Base-by-base conservation (phyloP, 2,329 filamentous ascomycete genomes). In the Calonectria crousiana region DNA sequence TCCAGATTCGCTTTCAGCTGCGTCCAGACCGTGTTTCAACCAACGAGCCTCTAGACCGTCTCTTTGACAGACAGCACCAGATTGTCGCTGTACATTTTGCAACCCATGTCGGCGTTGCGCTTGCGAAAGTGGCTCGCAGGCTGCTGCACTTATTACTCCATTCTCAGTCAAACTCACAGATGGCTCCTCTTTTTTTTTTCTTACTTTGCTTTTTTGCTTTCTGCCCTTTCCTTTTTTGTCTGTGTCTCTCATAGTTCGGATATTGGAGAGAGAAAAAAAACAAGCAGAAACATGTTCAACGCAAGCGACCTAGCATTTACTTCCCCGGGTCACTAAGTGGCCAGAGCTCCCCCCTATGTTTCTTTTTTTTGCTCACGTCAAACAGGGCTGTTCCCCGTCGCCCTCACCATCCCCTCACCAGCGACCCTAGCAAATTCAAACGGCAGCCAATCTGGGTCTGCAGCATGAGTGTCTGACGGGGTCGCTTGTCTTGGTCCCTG, bases 371-470 rank as follows among this genome's bases (percentile, higher is more conserved):
- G 56, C 56, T 62, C 60, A 65, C 41, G 60, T 49, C 60, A 65
- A 65, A 65, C 60, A 65, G 60, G 60, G 60, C 41, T 65, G 41
- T 34, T 18, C 60, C 60, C 30, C 60, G 60, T 65, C 60, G 28
- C 60, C 60, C 23, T 65, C 60, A 65, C 60, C 60, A 65, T 65
- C 30, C 38, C 60, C 41, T 65, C 60, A 65, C 60, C 28, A 65
- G 6, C n/a, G 14, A 65, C 60, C 60, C 60, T 65, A 26, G 60
- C 30, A 20, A 34, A 49, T 32, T 20, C 26, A 26, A 28, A 18
- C 23, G 34, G 9, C 38, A 62, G 34, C 56, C 56, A 62, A 62
- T 62, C 34, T 62, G 34, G 36, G 16, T 18, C 13, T 26, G 23
- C 56, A 41, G 26, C 26, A 23, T 38, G n/a, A 62, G 32, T 62